These are phyloP conservation scores for Xylaria digitata DNA, from an alignment of 2,329 filamentous ascomycete genomes.

Conservation along the genomic window DNA sequence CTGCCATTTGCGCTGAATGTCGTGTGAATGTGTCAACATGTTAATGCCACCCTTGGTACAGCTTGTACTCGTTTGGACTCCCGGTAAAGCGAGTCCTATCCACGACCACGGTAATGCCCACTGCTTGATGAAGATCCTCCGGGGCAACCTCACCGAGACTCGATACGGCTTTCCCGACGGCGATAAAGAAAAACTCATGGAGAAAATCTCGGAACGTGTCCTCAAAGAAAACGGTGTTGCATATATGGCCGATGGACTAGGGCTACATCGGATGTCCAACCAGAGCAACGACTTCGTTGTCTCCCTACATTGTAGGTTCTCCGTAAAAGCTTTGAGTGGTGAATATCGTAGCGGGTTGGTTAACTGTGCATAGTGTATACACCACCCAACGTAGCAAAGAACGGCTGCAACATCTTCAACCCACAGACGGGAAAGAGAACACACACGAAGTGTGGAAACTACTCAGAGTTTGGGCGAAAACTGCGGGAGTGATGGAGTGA, in stretches of 20 bases:
- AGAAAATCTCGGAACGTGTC: slow-evolving; percentile 73
- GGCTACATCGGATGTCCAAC: slow-evolving; percentile 86
- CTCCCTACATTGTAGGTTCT: slow-evolving; percentile 76
- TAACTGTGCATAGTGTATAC: slow-evolving; percentile 72
- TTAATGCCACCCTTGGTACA: slow-evolving; percentile 54
- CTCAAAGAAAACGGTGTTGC: slow-evolving; percentile 80
- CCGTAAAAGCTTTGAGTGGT: slow-evolving; percentile 2
- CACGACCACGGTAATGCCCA: slow-evolving; percentile 92
- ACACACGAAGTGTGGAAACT: slow-evolving; percentile 78
- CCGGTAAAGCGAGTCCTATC: slow-evolving; percentile 83
- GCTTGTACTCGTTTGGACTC: slow-evolving; percentile 90
- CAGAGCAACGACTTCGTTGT: slow-evolving; percentile 80
- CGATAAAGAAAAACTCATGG: slow-evolving; percentile 65
- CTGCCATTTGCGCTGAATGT: slow-evolving; percentile 2
- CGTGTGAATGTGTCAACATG: slow-evolving; percentile 8
- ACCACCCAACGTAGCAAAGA: slow-evolving; percentile 86
- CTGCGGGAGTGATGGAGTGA: slow-evolving; percentile 53
- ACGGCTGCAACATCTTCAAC: slow-evolving; percentile 86
- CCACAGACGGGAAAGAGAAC: slow-evolving; percentile 78
- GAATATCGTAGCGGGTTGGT: slow-evolving; percentile 39
- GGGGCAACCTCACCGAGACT: slow-evolving; percentile 82
- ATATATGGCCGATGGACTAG: slow-evolving; percentile 92
- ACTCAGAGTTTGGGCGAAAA: slow-evolving; percentile 69
- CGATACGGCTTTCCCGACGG: slow-evolving; percentile 77
- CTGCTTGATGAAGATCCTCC: slow-evolving; percentile 91